Percentiles rank a stretch among this genome's conserved stretches.
Conservation (phyloP, 495 filamentous ascomycete species). For the Pseudotulostoma volvatum region DNA sequence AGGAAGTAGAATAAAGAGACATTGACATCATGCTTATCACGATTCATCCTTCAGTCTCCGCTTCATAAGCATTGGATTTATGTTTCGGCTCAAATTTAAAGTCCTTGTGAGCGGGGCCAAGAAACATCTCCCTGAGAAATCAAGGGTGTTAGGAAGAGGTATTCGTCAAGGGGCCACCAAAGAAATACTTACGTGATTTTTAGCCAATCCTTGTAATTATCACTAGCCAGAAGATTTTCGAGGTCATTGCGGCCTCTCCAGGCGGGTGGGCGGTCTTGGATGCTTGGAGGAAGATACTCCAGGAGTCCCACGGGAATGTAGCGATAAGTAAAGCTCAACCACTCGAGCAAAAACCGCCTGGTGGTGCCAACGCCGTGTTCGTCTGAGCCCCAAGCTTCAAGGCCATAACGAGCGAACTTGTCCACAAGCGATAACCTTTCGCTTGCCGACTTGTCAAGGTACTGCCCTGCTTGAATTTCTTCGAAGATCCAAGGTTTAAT, state of each 20-base stretch:
- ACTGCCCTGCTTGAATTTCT: conserved; percentile 81
- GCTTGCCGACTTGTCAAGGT: conserved; percentile 79
- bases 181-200: conserved; percentile 69
- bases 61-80: conserved; percentile 72
- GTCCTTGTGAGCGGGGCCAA: conserved; percentile 73
- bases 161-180: not conserved
- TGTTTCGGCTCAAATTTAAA: conserved; percentile 98
- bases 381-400: conserved; percentile 89
- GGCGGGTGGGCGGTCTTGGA: conserved; percentile 75
- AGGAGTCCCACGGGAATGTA: conserved; percentile 84
- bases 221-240: conserved; percentile 77
- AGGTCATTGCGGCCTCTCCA: conserved; percentile 74
- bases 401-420: conserved; percentile 75
- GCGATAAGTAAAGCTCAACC: conserved; percentile 77
- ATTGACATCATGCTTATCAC: too few species aligned
- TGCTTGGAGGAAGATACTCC: conserved; percentile 66
- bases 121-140: conserved; percentile 76
- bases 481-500: conserved; percentile 98
- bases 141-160: conserved; percentile 8
- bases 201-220: conserved; percentile 92
- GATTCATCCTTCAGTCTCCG: conserved; percentile 44
- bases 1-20: too few species aligned
- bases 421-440: conserved; percentile 77
- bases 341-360: conserved; percentile 80
- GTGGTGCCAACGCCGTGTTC: conserved; percentile 84